Base-by-base conservation (phyloP, 805 yeast genomes). In the Ogataea naganishii region DNA sequence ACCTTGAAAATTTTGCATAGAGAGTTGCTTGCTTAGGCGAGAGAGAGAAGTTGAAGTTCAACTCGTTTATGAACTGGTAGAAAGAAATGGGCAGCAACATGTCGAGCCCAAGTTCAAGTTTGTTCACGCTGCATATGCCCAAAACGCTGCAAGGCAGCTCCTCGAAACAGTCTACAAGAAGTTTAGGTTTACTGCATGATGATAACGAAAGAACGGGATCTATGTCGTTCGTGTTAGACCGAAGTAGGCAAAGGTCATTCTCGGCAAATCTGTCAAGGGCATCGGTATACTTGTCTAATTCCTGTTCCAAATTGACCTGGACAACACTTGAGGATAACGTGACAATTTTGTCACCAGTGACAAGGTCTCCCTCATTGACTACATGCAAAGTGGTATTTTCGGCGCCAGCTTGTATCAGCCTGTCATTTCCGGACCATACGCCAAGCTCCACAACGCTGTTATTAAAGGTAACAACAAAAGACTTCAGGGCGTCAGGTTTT, bases 241-340 rank as follows among this genome's bases (percentile, higher is more conserved):
- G n/a, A n/a, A n/a, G n/a, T n/a, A 41, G 31, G 9, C 36, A 38
- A 22, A 41, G 35, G 18, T 57, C 62, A 18, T 44, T 24, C 10
- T 41, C 33, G 6, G 34, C 17, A 12, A 55, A 22, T 2, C 39
- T 21, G 12, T 46, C 44, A 9, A 56, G 19, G 1, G 46, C 41
- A 9, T 26, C 15, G 3, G 39, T 22, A 10, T 51, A 38, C n/a
- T 35, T 27, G 1, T 43, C 38, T 0, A 54, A 36, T 3, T 51
- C 56, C 5, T 39, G 36, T 4, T 36, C 40, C 7, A 45, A 35
- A 6, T 33, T 28, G 2, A 56, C 20, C 4, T 16, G 27, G 6
- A 42, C 22, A 12, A 23, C 19, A 3, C 41, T 37, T 8, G 43
- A 39, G 1, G 42, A 30, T 4, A 41, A 23, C 14, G 38, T 34